These are phyloP conservation scores for Xylaria sp. DNA, from an alignment of 2,329 filamentous ascomycete genomes.

Conservation along the genomic window DNA sequence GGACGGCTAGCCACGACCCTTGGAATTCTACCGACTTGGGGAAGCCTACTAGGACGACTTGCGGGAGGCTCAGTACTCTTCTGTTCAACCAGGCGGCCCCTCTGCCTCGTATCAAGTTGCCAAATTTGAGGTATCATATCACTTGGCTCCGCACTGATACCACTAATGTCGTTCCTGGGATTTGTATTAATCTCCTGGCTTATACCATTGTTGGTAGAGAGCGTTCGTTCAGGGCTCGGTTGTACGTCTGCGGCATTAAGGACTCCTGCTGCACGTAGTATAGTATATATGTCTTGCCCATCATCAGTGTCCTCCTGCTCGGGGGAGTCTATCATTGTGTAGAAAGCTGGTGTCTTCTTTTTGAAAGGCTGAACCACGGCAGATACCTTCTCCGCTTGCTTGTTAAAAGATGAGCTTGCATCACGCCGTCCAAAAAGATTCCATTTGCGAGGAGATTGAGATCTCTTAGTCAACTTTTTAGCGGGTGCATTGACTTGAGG, in stretches of 20 bases:
- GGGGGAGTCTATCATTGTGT: constrained; percentile 65
- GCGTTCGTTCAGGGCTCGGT: constrained; percentile 19
- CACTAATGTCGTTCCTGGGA: not conserved
- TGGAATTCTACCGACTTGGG: constrained; percentile 85
- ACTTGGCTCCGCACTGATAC: constrained; percentile 3
- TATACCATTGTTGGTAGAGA: constrained; percentile 27
- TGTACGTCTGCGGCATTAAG: constrained; percentile 31
- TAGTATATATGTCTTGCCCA: constrained; percentile 50
- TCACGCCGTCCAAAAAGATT: constrained; percentile 66
- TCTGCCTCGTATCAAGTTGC: constrained; percentile 16
- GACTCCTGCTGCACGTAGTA: constrained; percentile 57
- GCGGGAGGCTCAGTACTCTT: constrained; percentile 4
- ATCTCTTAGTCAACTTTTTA: constrained; percentile 62
- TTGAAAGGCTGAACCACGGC: constrained; percentile 56
- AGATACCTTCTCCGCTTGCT: constrained; percentile 49
- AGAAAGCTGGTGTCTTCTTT: constrained; percentile 62
- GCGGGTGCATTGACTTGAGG: constrained; percentile 42
- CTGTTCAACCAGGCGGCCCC: not conserved
- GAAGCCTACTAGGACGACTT: constrained; percentile 66
- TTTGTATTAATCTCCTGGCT: not conserved
- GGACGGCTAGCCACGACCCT: constrained; percentile 74
- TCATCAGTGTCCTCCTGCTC: constrained; percentile 51
- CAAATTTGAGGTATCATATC: constrained; percentile 16
- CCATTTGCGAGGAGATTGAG: constrained; percentile 65
- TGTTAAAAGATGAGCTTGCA: constrained; percentile 47